Conservation (phyloP, 2,329 filamentous ascomycete species). For the Dryadomyces sulphureus region DNA sequence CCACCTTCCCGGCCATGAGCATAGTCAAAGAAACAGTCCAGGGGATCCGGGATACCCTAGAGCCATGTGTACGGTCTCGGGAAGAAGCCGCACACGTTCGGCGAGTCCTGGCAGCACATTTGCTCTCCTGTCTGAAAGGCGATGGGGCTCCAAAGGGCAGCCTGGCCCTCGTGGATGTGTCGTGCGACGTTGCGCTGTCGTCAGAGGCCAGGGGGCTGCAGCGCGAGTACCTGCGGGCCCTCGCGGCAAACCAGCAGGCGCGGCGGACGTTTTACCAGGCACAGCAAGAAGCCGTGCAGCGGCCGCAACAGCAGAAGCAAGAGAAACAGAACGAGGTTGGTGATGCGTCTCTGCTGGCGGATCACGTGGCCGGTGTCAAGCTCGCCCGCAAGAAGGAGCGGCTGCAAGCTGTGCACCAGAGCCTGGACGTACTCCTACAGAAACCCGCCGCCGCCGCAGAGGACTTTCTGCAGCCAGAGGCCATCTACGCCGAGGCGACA, state of each 20-base stretch:
- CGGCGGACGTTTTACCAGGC: constrained; percentile 21
- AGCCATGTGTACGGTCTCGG: constrained; percentile 38
- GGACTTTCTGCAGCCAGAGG: constrained; percentile 33
- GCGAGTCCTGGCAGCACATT: constrained; percentile 36
- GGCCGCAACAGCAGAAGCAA: constrained; percentile 3
- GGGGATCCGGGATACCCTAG: constrained; percentile 20
- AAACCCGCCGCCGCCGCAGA: constrained; percentile 26
- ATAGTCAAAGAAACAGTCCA: constrained; percentile 4
- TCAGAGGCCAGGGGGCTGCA: constrained; percentile 31
- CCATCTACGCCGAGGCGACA: constrained; percentile 28
- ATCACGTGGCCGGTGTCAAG: constrained; percentile 35
- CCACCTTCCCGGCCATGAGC: neutral
- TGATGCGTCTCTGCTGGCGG: constrained; percentile 21
- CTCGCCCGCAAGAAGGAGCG: constrained; percentile 36
- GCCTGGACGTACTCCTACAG: constrained; percentile 33
- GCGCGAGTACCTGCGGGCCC: constrained; percentile 38
- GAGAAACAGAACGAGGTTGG: neutral
- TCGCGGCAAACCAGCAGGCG: constrained; percentile 36
- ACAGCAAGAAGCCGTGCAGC: constrained; percentile 11
- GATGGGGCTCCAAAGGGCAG: constrained; percentile 9
- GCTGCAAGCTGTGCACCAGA: constrained; percentile 33
- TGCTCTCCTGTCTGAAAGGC: constrained; percentile 31
- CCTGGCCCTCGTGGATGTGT: constrained; percentile 31
- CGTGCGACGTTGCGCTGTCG: constrained; percentile 17
- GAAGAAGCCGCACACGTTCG: constrained; percentile 43